These are phyloP conservation scores for Psilocybe cubensis DNA, from an alignment of 768 basidiomycete species.

Conservation along the genomic window DNA sequence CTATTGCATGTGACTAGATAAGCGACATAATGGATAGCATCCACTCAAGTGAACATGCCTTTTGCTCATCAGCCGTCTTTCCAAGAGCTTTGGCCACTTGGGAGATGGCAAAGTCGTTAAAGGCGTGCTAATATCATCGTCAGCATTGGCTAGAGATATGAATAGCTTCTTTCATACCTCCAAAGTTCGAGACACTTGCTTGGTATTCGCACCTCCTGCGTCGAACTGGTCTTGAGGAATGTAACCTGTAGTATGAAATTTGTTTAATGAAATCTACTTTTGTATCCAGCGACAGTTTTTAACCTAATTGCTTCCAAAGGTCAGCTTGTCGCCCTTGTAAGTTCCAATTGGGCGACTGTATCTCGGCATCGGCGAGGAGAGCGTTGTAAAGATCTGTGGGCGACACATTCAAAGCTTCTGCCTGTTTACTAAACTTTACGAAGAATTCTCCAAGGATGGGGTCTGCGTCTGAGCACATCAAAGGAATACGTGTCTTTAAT, in stretches of 20 bases:
- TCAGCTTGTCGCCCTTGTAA: conserved; percentile 62
- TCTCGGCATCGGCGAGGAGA: conserved; percentile 61
- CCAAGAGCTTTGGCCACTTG: conserved; percentile 63
- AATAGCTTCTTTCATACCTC: conserved; percentile 49
- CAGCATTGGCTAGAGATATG: not conserved
- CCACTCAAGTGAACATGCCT: conserved; percentile 37
- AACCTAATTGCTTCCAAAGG: conserved; percentile 58
- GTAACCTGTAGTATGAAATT: conserved; percentile 32
- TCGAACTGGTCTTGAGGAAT: conserved; percentile 44
- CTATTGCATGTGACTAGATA: conserved; percentile 30
- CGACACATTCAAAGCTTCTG: conserved; percentile 49
- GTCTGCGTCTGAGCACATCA: conserved; percentile 50
- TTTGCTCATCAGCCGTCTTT: conserved; percentile 49
- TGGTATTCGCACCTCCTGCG: conserved; percentile 58
- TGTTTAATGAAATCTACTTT: not conserved
- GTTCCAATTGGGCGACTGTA: conserved; percentile 63
- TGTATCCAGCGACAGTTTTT: not conserved
- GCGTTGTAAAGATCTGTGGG: conserved; percentile 55
- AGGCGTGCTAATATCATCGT: conserved; percentile 51
- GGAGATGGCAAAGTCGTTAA: conserved; percentile 65
- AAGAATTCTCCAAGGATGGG: conserved; percentile 69
- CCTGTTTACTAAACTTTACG: conserved; percentile 61
- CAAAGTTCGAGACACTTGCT: conserved; percentile 63
- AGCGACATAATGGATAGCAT: not conserved
- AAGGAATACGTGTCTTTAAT: not conserved